Conservation (phyloP, 2,329 filamentous ascomycete species). For the Aspergillus thermomutatus region DNA sequence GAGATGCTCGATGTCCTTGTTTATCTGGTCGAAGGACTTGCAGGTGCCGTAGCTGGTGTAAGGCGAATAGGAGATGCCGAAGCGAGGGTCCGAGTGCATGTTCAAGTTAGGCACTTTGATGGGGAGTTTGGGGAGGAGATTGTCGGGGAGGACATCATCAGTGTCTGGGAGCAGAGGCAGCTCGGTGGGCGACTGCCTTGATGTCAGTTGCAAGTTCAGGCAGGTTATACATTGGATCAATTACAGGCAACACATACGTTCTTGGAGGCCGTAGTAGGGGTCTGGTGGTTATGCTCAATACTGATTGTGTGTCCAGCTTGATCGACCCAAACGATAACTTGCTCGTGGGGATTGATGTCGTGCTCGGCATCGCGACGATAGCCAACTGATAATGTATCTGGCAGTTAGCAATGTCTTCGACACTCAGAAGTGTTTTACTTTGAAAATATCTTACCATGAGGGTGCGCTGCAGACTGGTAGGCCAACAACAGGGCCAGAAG, state of each 20-base stretch:
- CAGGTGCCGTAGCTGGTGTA: constrained; percentile 59
- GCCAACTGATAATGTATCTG: background rate
- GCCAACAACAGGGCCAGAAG: constrained; percentile 19
- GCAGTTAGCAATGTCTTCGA: constrained; percentile 10
- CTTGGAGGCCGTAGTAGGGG: constrained; percentile 1
- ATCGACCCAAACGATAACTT: constrained; percentile 60
- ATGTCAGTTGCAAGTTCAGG: background rate
- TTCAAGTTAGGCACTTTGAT: background rate
- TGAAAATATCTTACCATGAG: constrained; percentile 18
- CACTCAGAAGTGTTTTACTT: constrained; percentile 5
- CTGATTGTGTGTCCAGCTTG: constrained; percentile 52
- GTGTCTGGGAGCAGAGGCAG: background rate
- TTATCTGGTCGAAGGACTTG: constrained; percentile 63
- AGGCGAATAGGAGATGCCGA: constrained; percentile 58
- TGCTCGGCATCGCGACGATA: constrained; percentile 23
- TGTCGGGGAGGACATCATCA: background rate
- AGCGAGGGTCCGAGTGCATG: constrained; percentile 10
- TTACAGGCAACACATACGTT: constrained; percentile 10
- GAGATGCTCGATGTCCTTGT: constrained; percentile 59
- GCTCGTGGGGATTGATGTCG: constrained; percentile 33
- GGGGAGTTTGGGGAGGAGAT: background rate
- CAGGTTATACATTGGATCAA: background rate
- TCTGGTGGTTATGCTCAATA: constrained; percentile 29
- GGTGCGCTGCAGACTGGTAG: constrained; percentile 18
- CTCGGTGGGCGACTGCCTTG: background rate